Evolutionary conservation across 148 eudicot species (phyloP).

Genomic region (Rheum nobile): DNA sequence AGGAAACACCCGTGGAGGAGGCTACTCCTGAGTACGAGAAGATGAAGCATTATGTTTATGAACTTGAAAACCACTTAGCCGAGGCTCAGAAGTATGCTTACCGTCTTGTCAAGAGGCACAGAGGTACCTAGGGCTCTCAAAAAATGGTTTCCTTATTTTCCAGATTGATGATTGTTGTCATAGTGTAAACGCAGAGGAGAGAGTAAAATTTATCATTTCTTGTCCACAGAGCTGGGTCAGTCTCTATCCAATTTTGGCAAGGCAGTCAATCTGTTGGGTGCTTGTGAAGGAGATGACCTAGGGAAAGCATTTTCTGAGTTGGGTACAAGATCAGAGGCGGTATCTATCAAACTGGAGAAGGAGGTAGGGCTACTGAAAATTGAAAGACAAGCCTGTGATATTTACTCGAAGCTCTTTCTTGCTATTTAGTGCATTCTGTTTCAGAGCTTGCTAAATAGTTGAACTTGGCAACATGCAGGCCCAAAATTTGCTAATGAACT

Average conservation of each 20-base stretch:
- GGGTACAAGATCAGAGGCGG: constrained; percentile 67
- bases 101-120: constrained; percentile 87
- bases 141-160: not conserved
- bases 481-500: constrained; percentile 76
- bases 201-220: not conserved
- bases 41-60: constrained; percentile 68
- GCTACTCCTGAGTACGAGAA: constrained; percentile 83
- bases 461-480: constrained; percentile 37
- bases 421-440: not conserved
- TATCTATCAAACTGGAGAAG: constrained; percentile 63
- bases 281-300: constrained; percentile 74
- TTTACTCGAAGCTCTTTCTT: not conserved
- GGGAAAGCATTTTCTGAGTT: constrained; percentile 86
- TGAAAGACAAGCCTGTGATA: not conserved
- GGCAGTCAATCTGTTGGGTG: constrained; percentile 83
- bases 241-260: constrained; percentile 88
- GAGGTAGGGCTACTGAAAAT: constrained; percentile 37
- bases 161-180: constrained; percentile 7
- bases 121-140: constrained; percentile 37
- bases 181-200: constrained; percentile 7
- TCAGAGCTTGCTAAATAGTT: not conserved
- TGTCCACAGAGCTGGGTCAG: constrained; percentile 65
- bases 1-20: constrained; percentile 89
- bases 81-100: constrained; percentile 95
- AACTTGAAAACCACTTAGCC: constrained; percentile 88